Base-by-base conservation (phyloP, 345 rosid species). In the Brassica juncea region DNA sequence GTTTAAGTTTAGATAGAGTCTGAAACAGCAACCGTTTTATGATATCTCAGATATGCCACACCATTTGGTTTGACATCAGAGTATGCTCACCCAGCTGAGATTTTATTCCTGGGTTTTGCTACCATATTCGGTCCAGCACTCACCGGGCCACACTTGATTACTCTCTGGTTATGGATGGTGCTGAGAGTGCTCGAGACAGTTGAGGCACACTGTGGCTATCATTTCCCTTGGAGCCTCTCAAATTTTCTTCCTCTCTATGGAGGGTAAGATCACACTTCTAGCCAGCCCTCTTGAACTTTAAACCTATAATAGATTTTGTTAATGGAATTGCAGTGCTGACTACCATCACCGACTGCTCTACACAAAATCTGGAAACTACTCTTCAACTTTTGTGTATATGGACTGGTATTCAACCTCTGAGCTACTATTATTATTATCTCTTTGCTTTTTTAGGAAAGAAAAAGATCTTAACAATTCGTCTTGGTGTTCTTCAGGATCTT, bases 51-150 rank as follows among this genome's bases (percentile, higher is more conserved):
- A 82, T 95, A 91, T 74, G 99, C 98, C 35, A 93, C 99, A 15
- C 99, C 99, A 72, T 95, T 95, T 85, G 99, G 99, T 71, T 80
- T 93, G 84, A 95, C 99, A 61, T 91, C 99, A 61, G 99, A 95
- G 81, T 95, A 95, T 87, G 99, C 99, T 78, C 99, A 95, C 80
- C 99, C 99, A 49, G 94, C 92, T 79, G 97, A 95, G 84, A 93
- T 95, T 84, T 76, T 95, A 72, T 93, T 95, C 88, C 93, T 95
- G 71, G 99, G 99, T 44, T 95, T 93, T 81, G 99, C 98, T 32
- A 95, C 99, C 75, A 90, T 95, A 49, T 15, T 95, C 59, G 99
- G 99, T 78, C 98, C 99, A 69, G 97, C 98, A 59, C 83, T 95
- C 71, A 95, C 99, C 49, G 99, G 99, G 2, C 99, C 98, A 31